A percentile compares a stretch with the other conserved stretches of the same genome.
Evolutionary conservation across 306 rosid species (phyloP).

Genomic region (Aeschynomene evenia): DNA sequence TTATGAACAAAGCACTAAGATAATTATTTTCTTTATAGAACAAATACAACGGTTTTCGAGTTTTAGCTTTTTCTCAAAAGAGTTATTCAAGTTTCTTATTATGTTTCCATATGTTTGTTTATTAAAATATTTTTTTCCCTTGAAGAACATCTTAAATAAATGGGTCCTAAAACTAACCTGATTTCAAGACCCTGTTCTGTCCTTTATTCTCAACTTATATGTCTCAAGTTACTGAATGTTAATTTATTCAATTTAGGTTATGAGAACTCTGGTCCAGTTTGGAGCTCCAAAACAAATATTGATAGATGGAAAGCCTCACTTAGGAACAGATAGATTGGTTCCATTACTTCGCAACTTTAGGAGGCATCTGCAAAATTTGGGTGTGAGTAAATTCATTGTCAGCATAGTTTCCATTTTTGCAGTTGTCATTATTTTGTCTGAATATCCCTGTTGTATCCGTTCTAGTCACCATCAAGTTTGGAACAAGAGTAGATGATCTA

Average conservation of each 20-base stretch:
- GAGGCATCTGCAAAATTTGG: conserved; percentile 70
- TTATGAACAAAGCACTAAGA: not conserved
- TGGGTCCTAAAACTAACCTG: not conserved
- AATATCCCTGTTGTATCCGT: conserved; percentile 21
- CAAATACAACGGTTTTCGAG: not conserved
- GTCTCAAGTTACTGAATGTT: conserved; percentile 2
- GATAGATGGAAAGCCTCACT: conserved; percentile 88
- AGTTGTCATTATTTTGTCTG: conserved; percentile 23
- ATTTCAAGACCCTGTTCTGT: not conserved
- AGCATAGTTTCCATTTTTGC: conserved; percentile 18
- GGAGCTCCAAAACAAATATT: conserved; percentile 89
- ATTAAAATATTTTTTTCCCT: no score
- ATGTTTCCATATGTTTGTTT: not conserved
- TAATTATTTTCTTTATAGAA: not conserved
- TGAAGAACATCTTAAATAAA: no score
- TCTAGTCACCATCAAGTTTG: conserved; percentile 81
- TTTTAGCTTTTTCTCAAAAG: not conserved
- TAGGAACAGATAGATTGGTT: conserved; percentile 94
- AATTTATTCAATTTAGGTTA: conserved; percentile 57
- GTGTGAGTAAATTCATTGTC: conserved; percentile 59
- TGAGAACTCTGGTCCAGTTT: conserved; percentile 88
- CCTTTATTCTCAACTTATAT: conserved; percentile 6
- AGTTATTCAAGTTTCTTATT: no score
- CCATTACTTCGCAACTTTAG: conserved; percentile 92
- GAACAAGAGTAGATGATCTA: conserved; percentile 87